Base-by-base conservation (phyloP, 495 filamentous ascomycete species). In the Aspergillus olivimuriae region DNA sequence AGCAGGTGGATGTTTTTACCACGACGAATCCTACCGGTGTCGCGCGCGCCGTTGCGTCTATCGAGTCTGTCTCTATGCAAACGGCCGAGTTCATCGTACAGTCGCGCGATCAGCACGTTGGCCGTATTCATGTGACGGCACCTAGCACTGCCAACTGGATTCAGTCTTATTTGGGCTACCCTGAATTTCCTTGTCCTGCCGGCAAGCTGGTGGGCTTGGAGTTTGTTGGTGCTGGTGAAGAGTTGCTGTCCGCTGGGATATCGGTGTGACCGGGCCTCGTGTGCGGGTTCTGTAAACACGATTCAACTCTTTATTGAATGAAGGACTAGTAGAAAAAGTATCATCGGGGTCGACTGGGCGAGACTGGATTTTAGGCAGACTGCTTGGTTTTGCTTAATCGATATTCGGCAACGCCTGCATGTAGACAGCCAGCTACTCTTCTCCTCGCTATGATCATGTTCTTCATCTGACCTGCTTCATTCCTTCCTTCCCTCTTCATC, bases 181-280 rank as follows among this genome's bases (percentile, higher is more conserved):
- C 48, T 0, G 28, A 21, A 18, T 52, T 52, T 43, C 21, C 19
- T 7, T 47, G 44, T 14, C 49, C 40, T 12, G 49, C 44, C 9
- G 43, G 39, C 1, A 12, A 44, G 36, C 10, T 47, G 21, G 37
- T 44, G 35, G 49, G 39, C 16, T 52, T 52, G 17, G 49, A 52
- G 31, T 52, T 47, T 44, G 49, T 52, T 4, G 49, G 49, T 0
- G 49, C 43, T 1, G 40, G 38, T 8, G 49, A 52, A 36, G 34
- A 14, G 34, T 44, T 52, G 41, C 35, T 14, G 9, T 52, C 17
- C 40, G 35, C 2, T 52, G 49, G 49, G 48, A 51, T 46, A 52
- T 47, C 24, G 49, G 44, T 8, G 49, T 52, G 12, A 47, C 39
- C 16, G 49, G 44, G 10, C 44, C 40, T 11, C 11, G 39, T 2